Evolutionary conservation across 75 land plant genomes (phyloP).

Genomic region (Sequoiadendron giganteum): DNA sequence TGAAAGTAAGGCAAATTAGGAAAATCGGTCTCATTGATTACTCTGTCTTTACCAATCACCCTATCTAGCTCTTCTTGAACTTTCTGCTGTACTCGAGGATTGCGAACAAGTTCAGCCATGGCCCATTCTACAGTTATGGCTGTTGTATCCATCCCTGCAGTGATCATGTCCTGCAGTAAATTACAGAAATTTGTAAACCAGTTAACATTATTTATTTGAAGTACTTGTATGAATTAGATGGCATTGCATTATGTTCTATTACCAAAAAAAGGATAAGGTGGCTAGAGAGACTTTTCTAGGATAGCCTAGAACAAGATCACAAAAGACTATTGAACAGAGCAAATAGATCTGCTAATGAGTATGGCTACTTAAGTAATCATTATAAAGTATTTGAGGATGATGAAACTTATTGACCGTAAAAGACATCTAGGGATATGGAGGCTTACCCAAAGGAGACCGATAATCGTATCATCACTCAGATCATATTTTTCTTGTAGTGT

Average conservation of each 20-base stretch:
- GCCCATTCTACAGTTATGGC: constrained; percentile 93
- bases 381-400: background rate
- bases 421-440: background rate
- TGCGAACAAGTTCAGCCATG: constrained; percentile 77
- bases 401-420: background rate
- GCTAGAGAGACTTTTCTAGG: background rate
- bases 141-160: constrained; percentile 80
- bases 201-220: background rate
- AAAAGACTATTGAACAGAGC: background rate
- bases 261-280: background rate
- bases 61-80: constrained; percentile 85
- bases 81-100: constrained; percentile 77
- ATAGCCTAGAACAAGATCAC: background rate
- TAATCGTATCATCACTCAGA: constrained; percentile 90
- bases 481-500: constrained; percentile 77
- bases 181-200: background rate
- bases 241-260: too few relatives aligned
- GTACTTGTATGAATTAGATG: too few relatives aligned
- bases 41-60: constrained; percentile 67
- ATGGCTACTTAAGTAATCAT: background rate
- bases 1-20: constrained; percentile 77
- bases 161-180: constrained; percentile 84
- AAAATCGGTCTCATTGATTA: constrained; percentile 68
- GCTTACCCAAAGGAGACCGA: constrained; percentile 94
- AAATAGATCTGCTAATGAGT: background rate